Evolutionary conservation across 2,329 filamentous ascomycete genomes (phyloP).

Genomic region (Cercospora sp.): DNA sequence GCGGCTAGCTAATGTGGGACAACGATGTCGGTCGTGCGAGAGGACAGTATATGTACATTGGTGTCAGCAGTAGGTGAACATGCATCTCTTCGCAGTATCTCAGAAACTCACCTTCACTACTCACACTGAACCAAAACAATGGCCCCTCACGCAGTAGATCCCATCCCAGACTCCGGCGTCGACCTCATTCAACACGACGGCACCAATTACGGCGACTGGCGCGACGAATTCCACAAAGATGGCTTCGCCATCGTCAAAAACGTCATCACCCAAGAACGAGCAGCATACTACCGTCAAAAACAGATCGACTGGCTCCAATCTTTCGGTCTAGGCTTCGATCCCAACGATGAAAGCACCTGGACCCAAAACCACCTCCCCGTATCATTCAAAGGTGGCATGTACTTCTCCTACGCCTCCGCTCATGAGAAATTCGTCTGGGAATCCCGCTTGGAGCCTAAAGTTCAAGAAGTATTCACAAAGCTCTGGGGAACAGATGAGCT

Average conservation of each 20-base stretch:
- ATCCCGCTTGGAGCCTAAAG: conserved; percentile 43
- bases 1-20: background rate
- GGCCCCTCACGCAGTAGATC: conserved; percentile 25
- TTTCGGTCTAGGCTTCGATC: conserved; percentile 37
- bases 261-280: conserved; percentile 32
- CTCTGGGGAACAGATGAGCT: conserved; percentile 44
- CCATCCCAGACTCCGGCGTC: conserved; percentile 25
- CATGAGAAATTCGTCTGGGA: conserved; percentile 52
- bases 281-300: conserved; percentile 35
- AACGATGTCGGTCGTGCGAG: background rate
- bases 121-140: conserved; percentile 4
- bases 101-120: background rate
- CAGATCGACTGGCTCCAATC: conserved; percentile 39
- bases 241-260: conserved; percentile 38
- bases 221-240: conserved; percentile 37
- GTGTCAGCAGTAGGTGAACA: background rate
- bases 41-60: background rate
- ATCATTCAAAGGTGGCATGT: conserved; percentile 50
- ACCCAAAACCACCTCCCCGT: conserved; percentile 48
- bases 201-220: conserved; percentile 34
- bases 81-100: background rate
- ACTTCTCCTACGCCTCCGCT: conserved; percentile 42
- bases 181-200: conserved; percentile 28
- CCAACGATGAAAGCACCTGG: conserved; percentile 44
- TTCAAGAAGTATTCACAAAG: conserved; percentile 46